These are phyloP conservation scores for Panicum hallii DNA, from an alignment of 202 grass and related monocot species.

Conservation along the genomic window DNA sequence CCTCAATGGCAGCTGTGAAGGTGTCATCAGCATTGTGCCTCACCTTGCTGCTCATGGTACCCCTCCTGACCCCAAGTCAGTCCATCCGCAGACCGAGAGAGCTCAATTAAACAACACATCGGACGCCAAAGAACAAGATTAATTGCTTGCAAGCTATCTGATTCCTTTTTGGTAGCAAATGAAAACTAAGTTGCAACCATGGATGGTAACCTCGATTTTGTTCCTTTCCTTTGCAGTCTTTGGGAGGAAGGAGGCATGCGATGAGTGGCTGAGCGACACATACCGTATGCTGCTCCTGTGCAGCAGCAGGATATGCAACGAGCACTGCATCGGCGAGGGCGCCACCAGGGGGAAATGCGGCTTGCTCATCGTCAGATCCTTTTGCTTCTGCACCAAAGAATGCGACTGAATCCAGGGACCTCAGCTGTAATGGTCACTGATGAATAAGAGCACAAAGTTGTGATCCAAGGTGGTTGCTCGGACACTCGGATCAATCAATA, in stretches of 20 bases:
- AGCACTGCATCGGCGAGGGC: background rate
- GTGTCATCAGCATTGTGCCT: background rate
- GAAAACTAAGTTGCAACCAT: background rate
- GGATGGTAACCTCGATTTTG: no score
- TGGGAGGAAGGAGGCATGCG: constrained; percentile 3
- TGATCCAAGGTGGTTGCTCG: background rate
- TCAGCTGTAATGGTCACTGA: background rate
- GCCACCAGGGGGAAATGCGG: background rate
- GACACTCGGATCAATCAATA: constrained; percentile 9
- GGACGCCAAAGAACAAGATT: background rate
- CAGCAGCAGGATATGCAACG: constrained; percentile 11
- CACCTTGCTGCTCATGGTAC: background rate
- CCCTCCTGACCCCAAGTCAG: background rate
- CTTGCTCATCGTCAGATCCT: background rate
- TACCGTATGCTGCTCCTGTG: constrained; percentile 23
- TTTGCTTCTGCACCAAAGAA: constrained; percentile 31
- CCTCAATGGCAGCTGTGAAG: background rate
- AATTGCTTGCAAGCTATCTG: background rate
- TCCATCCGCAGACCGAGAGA: background rate
- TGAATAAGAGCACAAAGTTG: background rate
- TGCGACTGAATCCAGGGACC: background rate
- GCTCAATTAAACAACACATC: background rate
- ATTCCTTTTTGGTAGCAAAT: background rate
- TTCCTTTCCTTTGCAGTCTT: background rate
- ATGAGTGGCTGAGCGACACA: constrained; percentile 16